Conservation (phyloP, 2,329 filamentous ascomycete species). For the Colletotrichum sp. region DNA sequence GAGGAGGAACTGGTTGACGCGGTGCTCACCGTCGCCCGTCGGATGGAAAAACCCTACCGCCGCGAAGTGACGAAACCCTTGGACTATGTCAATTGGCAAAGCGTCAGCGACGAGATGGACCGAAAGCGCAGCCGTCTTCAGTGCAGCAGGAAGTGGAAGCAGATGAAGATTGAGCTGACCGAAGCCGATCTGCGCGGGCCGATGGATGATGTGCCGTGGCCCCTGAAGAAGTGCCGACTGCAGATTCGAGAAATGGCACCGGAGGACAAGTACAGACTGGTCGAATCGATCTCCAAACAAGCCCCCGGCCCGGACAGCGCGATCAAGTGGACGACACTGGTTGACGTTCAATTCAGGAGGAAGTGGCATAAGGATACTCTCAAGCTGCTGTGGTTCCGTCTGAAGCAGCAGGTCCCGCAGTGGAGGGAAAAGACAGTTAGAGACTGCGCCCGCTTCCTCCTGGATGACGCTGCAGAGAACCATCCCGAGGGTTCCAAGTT, state of each 20-base stretch:
- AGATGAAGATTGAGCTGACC: conserved; percentile 36
- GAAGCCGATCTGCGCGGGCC: neutral
- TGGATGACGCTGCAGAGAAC: conserved; percentile 33
- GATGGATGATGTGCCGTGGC: conserved; percentile 39
- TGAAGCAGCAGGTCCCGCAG: conserved; percentile 37
- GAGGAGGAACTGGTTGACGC: conserved; percentile 55
- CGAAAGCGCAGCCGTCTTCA: conserved; percentile 68
- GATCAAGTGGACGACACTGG: conserved; percentile 55
- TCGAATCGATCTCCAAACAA: conserved; percentile 46
- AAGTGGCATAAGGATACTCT: conserved; percentile 41
- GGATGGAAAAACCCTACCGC: conserved; percentile 40
- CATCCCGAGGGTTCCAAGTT: neutral
- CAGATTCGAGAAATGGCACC: conserved; percentile 46
- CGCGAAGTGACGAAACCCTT: neutral
- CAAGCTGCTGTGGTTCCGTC: conserved; percentile 42
- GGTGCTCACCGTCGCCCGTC: conserved; percentile 56
- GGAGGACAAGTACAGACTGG: conserved; percentile 47
- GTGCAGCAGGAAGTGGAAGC: conserved; percentile 71
- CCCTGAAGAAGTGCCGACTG: conserved; percentile 44
- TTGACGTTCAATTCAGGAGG: conserved; percentile 42
- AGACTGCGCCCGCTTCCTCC: conserved; percentile 38
- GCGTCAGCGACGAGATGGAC: conserved; percentile 66
- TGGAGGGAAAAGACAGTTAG: conserved; percentile 33
- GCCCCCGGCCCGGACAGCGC: conserved; percentile 40
- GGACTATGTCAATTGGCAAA: conserved; percentile 65